Evolutionary conservation across 352 stramenopile species (phyloP), one percentile per base, ranked within the genome.

Genomic region (Globisporangium cylindrosporum): DNA sequence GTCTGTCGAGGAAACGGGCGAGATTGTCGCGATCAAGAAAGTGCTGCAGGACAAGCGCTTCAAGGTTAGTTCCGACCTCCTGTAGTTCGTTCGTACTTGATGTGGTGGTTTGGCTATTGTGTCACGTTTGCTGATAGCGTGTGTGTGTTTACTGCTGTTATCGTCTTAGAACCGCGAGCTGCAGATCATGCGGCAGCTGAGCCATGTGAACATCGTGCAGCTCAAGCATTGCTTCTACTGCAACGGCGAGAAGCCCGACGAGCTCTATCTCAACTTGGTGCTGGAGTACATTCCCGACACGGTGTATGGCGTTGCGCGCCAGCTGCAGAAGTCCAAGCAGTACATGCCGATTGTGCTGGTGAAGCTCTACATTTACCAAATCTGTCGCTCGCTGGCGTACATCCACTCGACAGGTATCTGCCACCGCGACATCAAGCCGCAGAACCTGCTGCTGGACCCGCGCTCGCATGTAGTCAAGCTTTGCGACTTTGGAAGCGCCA

Each of bases 291-390:
- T 99, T 63, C 98, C 97, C 3, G 98, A 99, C 73, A 99, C 97
- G 55, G 95, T 99, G 14, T 99, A 99, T 78, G 93, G 94, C 61
- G 97, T 99, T 12, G 95, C 88, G 38, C 83, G 97, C 43, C 85
- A 98, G 64, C 94, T 99, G 65, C 96, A 99, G 74, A 99, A 99
- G 76, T 89, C 91, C 72, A 98, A 99, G 75, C 94, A 98, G 71
- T 89, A 97, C 65, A 95, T 99, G 76, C 97, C 98, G 41, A 79
- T 99, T 43, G 78, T 99, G 57, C 97, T 98, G 64, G 97, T 99
- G 53, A 99, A 99, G 84, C 83, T 99, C n/a, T 99, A 99, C 84
- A 97, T 99, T 49, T 99, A 99, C 81, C 98, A 99, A 84, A 97
- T 99, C 49, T 99, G 92, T 61, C 89, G 98, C 56, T 92, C 97